Evolutionary conservation across 2,329 filamentous ascomycete species (phyloP), one percentile per base, ranked within the genome.

Genomic region (Colletotrichum salicis): DNA sequence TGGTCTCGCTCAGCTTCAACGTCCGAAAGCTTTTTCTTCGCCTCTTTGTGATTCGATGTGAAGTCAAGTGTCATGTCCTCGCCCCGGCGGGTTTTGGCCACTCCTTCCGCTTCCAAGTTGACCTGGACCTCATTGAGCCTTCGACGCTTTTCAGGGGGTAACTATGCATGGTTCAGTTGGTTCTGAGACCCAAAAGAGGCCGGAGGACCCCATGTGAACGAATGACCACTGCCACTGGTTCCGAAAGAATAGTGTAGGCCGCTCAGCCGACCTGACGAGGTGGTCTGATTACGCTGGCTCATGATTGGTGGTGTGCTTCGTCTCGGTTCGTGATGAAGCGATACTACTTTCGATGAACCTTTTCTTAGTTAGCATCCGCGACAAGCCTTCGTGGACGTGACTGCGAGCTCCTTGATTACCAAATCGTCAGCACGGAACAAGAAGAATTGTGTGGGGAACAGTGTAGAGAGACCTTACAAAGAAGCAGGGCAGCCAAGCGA

Each of bases 61-160:
- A 70, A 70, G 35, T 70, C 63, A 4, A 67, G 29, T 5, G 19
- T 24, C 35, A 67, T 31, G 10, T 67, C 67, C 2, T 57, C 67
- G 19, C 67, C 63, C 2, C 67, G 57, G 13, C 45, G 41, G n/a
- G 55, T 37, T 3, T 41, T 27, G 5, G 64, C 31, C 12, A 71
- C 13, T 15, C 64, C 64, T 11, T 58, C 37, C 31, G 57, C 57
- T n/a, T 45, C 68, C 8, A 71, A 10, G 4, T 71, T 45, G 11
- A 71, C 57, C 5, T 71, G 68, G 3, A 68, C 68, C 15, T 58
- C 64, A 37, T 54, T 58, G 24, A 64, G 58, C 24, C 67, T 71
- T 19, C 27, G 58, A 13, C 62, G n/a, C 4, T 63, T 62, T 15
- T 12, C 37, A 5, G 19, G 13, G 27, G 12, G 41, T 5, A 45